Conservation (phyloP, 2,329 filamentous ascomycete species). For the Hymenoscyphus linearis region DNA sequence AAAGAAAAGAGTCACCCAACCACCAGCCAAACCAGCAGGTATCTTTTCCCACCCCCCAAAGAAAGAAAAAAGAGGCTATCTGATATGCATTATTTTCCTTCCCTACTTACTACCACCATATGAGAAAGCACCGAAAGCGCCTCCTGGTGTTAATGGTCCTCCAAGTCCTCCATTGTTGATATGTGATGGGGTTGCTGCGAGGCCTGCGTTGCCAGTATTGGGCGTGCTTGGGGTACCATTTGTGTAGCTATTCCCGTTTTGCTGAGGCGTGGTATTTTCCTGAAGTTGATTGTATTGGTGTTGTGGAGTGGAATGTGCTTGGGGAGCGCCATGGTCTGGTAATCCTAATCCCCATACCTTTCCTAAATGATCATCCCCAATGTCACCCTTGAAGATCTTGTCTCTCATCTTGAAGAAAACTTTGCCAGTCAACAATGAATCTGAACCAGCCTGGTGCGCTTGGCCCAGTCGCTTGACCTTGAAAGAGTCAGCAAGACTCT, state of each 20-base stretch:
- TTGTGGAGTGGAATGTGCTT: slow-evolving; percentile 37
- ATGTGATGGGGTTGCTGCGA: slow-evolving; percentile 43
- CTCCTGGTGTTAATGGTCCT: slow-evolving; percentile 74
- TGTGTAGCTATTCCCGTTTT: slow-evolving; percentile 48
- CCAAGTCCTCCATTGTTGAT: slow-evolving; percentile 52
- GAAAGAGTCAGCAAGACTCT: slow-evolving; percentile 89
- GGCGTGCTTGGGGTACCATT: slow-evolving; percentile 57
- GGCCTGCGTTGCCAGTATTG: slow-evolving; percentile 60
- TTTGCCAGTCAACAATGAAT: slow-evolving; percentile 86
- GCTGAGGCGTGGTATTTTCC: slow-evolving; percentile 45
- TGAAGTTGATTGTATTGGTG: slow-evolving; percentile 37
- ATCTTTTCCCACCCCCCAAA: slow-evolving; percentile 6
- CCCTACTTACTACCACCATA: not conserved
- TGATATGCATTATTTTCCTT: not conserved
- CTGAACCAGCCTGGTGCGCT: slow-evolving; percentile 88
- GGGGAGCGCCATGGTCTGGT: slow-evolving; percentile 48
- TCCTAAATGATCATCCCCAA: slow-evolving; percentile 76
- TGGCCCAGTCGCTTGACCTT: slow-evolving; percentile 83
- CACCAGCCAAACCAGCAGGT: slow-evolving; percentile 16
- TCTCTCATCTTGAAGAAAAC: slow-evolving; percentile 93
- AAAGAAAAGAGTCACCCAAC: slow-evolving; percentile 1
- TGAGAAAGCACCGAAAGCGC: slow-evolving; percentile 58
- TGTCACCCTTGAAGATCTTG: slow-evolving; percentile 77
- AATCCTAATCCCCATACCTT: slow-evolving; percentile 89
- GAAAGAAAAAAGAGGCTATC: slow-evolving; percentile 2